Base-by-base conservation (phyloP, 192 early-diverging fungal species). In the Linnemannia exigua region DNA sequence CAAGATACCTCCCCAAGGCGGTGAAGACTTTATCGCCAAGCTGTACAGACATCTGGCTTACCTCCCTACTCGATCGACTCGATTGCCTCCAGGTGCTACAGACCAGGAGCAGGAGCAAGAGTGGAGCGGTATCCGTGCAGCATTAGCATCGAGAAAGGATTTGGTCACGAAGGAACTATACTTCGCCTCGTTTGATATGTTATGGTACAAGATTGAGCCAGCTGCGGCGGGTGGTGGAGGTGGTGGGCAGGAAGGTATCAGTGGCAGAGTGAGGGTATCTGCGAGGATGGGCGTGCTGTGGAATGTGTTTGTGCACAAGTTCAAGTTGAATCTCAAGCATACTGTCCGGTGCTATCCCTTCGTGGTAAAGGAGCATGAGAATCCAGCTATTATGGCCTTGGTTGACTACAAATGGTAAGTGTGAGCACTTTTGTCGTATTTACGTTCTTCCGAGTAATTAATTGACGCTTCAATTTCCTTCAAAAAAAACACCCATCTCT, bases 371-470 rank as follows among this genome's bases (percentile, higher is more conserved):
- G 51, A 19, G 20, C 20, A 52, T 6, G 19, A 22, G 15, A 72
- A 67, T 28, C 70, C 77, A 0, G 44, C 54, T 15, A 72, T 79
- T 35, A 37, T 35, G 2, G 70, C 54, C 1, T 41, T 79, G 20
- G n/a, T 79, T 16, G 68, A 72, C 41, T 79, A 79, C 77, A 79
- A 79, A 50, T 79, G 77, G 77, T 79, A 79, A 50, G 50, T 28
- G 31, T 61, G 3, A 22, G 31, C 67, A 9, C 41, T 44, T 2
- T 38, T 50, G 38, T 61, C 20, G 33, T 19, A 31, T 75, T 63
- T 11, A 2, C 20, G 2, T 71, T 15, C 16, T 37, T 33, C 6
- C 15, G 28, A 50, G 28, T 31, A 4, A n/a, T n/a, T 46, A 41
- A 51, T 5, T 47, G 52, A n/a, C 51, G 5, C 8, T 14, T 5